phyloP scores from a whole-genome alignment of 768 basidiomycete species.

The Boletus sp. region DNA sequence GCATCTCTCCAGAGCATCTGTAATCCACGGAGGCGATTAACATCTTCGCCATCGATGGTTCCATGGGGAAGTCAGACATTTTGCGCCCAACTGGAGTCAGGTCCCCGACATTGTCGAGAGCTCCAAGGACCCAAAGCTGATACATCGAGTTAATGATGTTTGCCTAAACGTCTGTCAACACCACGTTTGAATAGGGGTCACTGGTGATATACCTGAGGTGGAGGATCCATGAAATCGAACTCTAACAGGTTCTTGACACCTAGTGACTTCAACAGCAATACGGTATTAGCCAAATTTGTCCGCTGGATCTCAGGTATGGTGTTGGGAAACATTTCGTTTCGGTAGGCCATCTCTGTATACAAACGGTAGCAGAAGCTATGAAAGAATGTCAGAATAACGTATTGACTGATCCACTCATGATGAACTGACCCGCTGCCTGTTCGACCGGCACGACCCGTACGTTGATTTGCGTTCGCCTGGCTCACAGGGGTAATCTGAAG shows the following conservation, averaged over 20 bases:
- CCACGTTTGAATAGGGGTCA: neutral
- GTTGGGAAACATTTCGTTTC: constrained; percentile 92
- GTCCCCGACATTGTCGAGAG: constrained; percentile 96
- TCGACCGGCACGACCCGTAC: constrained; percentile 93
- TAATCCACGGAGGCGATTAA: constrained; percentile 88
- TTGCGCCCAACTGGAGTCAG: constrained; percentile 88
- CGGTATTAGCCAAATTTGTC: constrained; percentile 96
- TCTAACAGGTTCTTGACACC: constrained; percentile 97
- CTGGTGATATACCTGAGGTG: constrained; percentile 70
- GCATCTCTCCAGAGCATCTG: constrained; percentile 90
- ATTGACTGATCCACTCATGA: neutral
- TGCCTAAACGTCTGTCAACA: constrained; percentile 45
- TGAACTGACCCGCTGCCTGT: constrained; percentile 85
- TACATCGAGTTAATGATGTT: constrained; percentile 99
- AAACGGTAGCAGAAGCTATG: constrained; percentile 89
- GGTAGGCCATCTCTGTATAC: constrained; percentile 94
- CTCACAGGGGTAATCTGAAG: constrained; percentile 98
- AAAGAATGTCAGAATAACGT: constrained; percentile 1
- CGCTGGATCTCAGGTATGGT: constrained; percentile 99
- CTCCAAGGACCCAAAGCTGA: constrained; percentile 98
- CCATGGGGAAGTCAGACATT: constrained; percentile 99
- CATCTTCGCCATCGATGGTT: constrained; percentile 99
- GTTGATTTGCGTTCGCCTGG: constrained; percentile 96
- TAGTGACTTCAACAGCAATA: constrained; percentile 88
- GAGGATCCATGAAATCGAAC: constrained; percentile 99